Evolutionary conservation across 805 yeast genomes (phyloP).

Genomic region (Kodamaea sagamina): DNA sequence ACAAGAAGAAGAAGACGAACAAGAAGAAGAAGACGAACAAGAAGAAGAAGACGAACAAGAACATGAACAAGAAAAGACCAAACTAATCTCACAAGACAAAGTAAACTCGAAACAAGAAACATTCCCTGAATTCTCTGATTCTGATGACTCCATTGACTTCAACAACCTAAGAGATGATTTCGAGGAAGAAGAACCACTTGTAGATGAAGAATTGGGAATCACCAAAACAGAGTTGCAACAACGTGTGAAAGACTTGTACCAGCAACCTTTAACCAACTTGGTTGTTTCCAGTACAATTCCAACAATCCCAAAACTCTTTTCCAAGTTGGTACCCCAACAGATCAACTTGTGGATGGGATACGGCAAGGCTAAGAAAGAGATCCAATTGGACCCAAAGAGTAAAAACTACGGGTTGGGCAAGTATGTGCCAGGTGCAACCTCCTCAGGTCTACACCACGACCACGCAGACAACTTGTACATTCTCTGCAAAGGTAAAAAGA

Average conservation of each 20-base stretch:
- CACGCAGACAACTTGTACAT: constrained; percentile 77
- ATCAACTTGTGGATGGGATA: constrained; percentile 75
- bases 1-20: constrained; percentile 18
- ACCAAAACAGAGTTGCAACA: constrained; percentile 33
- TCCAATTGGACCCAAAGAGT: constrained; percentile 4
- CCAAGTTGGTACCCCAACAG: constrained; percentile 60
- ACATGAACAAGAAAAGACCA: constrained; percentile 13
- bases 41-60: constrained; percentile 26
- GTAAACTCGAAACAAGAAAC: constrained; percentile 27
- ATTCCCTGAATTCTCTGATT: constrained; percentile 20
- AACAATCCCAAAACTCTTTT: constrained; percentile 48
- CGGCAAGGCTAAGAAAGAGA: constrained; percentile 17
- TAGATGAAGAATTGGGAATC: constrained; percentile 23
- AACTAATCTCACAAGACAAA: too few relatives aligned
- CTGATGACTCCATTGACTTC: constrained; percentile 48
- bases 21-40: constrained; percentile 25
- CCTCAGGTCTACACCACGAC: constrained; percentile 79
- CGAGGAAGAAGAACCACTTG: constrained; percentile 30
- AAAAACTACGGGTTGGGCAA: constrained; percentile 48
- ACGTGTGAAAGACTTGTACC: constrained; percentile 55
- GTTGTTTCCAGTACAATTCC: constrained; percentile 23
- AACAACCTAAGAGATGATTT: constrained; percentile 51
- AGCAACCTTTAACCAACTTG: constrained; percentile 59
- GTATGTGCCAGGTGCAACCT: constrained; percentile 44
- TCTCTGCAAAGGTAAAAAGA: constrained; percentile 57